phyloP scores from a whole-genome alignment of 495 filamentous ascomycete species.

The Haplographium delicatum region DNA sequence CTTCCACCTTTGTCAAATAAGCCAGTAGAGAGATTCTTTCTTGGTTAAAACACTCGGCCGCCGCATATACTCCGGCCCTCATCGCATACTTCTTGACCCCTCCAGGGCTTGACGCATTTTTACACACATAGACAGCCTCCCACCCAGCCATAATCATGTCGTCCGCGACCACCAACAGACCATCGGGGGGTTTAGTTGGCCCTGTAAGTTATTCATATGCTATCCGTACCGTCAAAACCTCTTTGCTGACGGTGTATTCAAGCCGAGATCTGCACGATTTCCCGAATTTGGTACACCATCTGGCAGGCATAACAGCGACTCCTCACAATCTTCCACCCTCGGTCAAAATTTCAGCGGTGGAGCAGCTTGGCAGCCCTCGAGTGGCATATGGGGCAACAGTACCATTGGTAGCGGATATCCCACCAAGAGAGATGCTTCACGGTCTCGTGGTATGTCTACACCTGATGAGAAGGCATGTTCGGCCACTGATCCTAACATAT shows the following conservation, averaged over 20 bases:
- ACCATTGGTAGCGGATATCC: slow-evolving; percentile 44
- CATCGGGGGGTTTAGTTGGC: slow-evolving; percentile 14
- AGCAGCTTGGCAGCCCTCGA: slow-evolving; percentile 45
- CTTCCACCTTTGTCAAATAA: slow-evolving; percentile 24
- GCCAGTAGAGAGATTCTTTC: slow-evolving; percentile 9
- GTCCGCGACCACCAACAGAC: slow-evolving; percentile 24
- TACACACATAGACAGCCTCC: slow-evolving; percentile 2
- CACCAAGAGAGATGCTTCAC: slow-evolving; percentile 33
- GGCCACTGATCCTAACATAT: slow-evolving; percentile 14
- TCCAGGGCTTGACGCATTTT: slow-evolving; percentile 1
- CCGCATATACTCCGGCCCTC: slow-evolving; percentile 4
- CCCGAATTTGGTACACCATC: slow-evolving; percentile 26
- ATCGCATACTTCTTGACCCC: slow-evolving; percentile 3
- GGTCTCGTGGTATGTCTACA: slow-evolving; percentile 39
- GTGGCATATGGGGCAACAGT: slow-evolving; percentile 57
- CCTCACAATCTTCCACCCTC: slow-evolving; percentile 33
- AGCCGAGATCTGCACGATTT: slow-evolving; percentile 35
- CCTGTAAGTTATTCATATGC: slow-evolving; percentile 15
- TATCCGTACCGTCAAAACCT: background rate
- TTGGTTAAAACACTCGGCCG: slow-evolving; percentile 7
- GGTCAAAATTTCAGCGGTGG: slow-evolving; percentile 40
- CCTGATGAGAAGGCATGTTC: background rate
- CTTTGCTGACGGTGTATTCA: slow-evolving; percentile 12
- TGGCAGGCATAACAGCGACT: slow-evolving; percentile 30
- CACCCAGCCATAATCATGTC: slow-evolving; percentile 17